Evolutionary conservation across 306 rosid species (phyloP).

Genomic region (Luffa aegyptiaca): DNA sequence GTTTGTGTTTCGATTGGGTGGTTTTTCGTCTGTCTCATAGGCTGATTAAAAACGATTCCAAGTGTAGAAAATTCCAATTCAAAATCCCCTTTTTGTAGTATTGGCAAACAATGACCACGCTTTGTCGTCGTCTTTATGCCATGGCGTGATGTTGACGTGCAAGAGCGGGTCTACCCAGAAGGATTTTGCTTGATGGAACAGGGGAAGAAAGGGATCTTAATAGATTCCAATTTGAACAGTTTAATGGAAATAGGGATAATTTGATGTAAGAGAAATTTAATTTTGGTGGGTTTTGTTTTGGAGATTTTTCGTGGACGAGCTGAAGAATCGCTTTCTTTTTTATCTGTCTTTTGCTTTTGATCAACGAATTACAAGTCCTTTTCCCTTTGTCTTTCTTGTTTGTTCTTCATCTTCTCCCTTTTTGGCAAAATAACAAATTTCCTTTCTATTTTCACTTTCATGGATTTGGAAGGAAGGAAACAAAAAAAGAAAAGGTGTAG

Average conservation of each 20-base stretch:
- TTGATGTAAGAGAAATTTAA: not conserved
- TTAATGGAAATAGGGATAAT: not conserved
- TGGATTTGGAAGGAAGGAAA: not conserved
- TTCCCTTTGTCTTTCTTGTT: not conserved
- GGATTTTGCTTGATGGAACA: not conserved
- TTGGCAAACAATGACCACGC: conserved; percentile 10
- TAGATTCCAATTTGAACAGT: not conserved
- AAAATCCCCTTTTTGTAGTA: not conserved
- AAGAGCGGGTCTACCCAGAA: conserved; percentile 9
- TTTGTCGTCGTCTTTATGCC: conserved; percentile 19
- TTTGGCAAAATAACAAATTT: not conserved
- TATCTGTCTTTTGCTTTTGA: not conserved
- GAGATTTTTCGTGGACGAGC: not conserved
- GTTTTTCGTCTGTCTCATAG: conserved; percentile 23
- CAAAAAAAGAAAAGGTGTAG: too few species aligned
- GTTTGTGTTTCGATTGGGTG: conserved; percentile 15
- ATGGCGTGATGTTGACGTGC: conserved; percentile 16
- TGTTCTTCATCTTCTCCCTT: not conserved
- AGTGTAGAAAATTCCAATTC: conserved; percentile 16
- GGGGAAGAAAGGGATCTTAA: conserved; percentile 2
- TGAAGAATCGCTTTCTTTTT: not conserved
- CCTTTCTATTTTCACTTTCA: not conserved
- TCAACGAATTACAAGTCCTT: not conserved
- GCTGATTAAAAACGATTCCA: conserved; percentile 17
- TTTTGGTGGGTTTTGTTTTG: conserved; percentile 2